phyloP scores from a whole-genome alignment of 2,329 filamentous ascomycete species.

The Plenodomus tracheiphilus region DNA sequence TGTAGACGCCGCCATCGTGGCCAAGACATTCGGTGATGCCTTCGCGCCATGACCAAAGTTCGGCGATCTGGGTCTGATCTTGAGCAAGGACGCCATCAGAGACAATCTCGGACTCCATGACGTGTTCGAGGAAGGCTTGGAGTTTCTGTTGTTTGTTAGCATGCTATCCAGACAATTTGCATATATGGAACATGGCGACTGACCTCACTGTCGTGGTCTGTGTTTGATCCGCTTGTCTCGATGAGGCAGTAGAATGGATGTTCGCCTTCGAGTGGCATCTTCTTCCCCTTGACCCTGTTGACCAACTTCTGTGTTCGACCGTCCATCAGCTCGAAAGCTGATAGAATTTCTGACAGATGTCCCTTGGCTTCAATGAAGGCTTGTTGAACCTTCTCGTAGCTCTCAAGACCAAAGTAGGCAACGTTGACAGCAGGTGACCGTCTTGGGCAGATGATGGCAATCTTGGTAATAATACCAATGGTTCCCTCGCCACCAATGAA shows the following conservation, averaged over 20 bases:
- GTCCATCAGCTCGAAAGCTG: constrained; percentile 98
- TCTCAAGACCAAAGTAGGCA: constrained; percentile 88
- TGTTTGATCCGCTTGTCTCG: constrained; percentile 93
- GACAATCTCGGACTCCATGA: constrained; percentile 87
- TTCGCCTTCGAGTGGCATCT: constrained; percentile 77
- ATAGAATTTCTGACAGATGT: constrained; percentile 91
- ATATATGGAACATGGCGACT: not conserved
- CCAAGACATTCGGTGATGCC: constrained; percentile 87
- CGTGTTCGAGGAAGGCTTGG: constrained; percentile 84
- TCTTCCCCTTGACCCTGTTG: constrained; percentile 70
- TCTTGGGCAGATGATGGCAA: constrained; percentile 88
- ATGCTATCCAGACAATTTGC: too few relatives aligned
- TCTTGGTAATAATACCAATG: constrained; percentile 87
- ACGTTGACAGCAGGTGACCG: constrained; percentile 89
- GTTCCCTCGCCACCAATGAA: constrained; percentile 97
- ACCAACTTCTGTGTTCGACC: constrained; percentile 69
- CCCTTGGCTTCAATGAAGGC: constrained; percentile 88
- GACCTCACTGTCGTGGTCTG: constrained; percentile 80
- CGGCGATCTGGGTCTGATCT: constrained; percentile 84
- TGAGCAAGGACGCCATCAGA: constrained; percentile 89
- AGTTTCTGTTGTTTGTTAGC: constrained; percentile 66
- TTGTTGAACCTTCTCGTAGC: constrained; percentile 83
- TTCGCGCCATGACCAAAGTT: constrained; percentile 91
- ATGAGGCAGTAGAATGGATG: constrained; percentile 96
- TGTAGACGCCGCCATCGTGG: constrained; percentile 94